These are phyloP conservation scores for Calendula officinalis DNA, from an alignment of 129 eudicot genomes.

Conservation along the genomic window DNA sequence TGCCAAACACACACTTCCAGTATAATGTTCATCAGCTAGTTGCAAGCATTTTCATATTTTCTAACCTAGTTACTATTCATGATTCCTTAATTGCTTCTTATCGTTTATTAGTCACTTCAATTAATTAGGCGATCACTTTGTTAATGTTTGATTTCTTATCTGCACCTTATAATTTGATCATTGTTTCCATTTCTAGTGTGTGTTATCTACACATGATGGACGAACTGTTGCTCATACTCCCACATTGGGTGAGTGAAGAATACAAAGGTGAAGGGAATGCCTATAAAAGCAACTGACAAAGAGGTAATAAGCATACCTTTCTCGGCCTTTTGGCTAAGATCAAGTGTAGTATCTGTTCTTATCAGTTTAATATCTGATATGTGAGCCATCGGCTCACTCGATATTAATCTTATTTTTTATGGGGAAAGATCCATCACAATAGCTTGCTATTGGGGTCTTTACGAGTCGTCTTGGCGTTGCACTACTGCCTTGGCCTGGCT, in stretches of 20 bases:
- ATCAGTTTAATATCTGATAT: constrained; percentile 37
- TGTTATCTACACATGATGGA: too few relatives aligned
- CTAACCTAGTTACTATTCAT: not conserved
- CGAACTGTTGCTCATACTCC: not conserved
- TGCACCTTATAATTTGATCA: not conserved
- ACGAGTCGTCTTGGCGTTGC: constrained; percentile 10
- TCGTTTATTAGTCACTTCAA: not conserved
- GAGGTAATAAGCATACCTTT: constrained; percentile 41
- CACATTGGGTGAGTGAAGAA: not conserved
- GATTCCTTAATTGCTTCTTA: not conserved
- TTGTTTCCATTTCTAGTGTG: too few relatives aligned
- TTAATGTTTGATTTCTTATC: constrained; percentile 1
- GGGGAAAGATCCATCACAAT: constrained; percentile 10
- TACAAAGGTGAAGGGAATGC: not conserved
- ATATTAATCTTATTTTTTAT: constrained; percentile 24
- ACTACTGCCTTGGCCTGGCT: constrained; percentile 19
- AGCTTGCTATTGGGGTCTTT: constrained; percentile 19
- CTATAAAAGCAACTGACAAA: not conserved
- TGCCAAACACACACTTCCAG: not conserved
- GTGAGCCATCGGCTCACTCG: constrained; percentile 23
- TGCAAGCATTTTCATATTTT: constrained; percentile 1
- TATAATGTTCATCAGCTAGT: not conserved
- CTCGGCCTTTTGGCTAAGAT: constrained; percentile 82
- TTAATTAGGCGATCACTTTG: not conserved
- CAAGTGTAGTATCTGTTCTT: constrained; percentile 75